Conservation (phyloP, 208 protist species). For the Jaenimonas drosophilae region DNA sequence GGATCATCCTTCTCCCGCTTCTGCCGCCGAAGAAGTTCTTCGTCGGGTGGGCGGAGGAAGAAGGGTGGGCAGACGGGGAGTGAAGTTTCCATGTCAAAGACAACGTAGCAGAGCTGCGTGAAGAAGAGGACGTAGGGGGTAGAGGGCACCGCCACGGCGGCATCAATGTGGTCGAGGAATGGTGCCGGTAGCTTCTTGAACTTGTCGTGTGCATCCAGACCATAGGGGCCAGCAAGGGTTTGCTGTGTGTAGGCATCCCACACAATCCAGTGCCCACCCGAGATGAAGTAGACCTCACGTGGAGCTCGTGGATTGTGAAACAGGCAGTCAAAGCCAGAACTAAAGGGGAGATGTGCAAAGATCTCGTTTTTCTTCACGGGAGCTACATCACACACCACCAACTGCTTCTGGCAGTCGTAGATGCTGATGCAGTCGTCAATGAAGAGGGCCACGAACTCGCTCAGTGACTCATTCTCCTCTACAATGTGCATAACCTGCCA, state of each 20-base stretch:
- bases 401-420: conserved; percentile 12
- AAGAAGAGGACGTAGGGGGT: conserved; percentile 53
- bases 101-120: conserved; percentile 31
- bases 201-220: conserved; percentile 9
- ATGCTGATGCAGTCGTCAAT: conserved; percentile 20
- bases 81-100: conserved; percentile 31
- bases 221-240: conserved; percentile 23
- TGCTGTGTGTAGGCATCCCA: conserved; percentile 31
- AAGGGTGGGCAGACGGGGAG: conserved; percentile 6
- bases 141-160: conserved; percentile 25
- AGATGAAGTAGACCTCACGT: conserved; percentile 32
- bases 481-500: conserved; percentile 23
- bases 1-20: no score
- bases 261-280: conserved; percentile 17
- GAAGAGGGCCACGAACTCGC: conserved; percentile 13
- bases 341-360: conserved; percentile 24
- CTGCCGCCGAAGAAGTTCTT: no score
- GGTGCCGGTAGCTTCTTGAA: conserved; percentile 28
- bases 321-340: conserved; percentile 28
- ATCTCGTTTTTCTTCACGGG: conserved; percentile 4
- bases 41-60: no score
- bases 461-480: conserved; percentile 9
- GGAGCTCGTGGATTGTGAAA: conserved; percentile 35
- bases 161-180: conserved; percentile 28
- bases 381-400: not conserved